Conservation (phyloP, 2,329 filamentous ascomycete genomes). For the Neoscytalidium dimidiatum region DNA sequence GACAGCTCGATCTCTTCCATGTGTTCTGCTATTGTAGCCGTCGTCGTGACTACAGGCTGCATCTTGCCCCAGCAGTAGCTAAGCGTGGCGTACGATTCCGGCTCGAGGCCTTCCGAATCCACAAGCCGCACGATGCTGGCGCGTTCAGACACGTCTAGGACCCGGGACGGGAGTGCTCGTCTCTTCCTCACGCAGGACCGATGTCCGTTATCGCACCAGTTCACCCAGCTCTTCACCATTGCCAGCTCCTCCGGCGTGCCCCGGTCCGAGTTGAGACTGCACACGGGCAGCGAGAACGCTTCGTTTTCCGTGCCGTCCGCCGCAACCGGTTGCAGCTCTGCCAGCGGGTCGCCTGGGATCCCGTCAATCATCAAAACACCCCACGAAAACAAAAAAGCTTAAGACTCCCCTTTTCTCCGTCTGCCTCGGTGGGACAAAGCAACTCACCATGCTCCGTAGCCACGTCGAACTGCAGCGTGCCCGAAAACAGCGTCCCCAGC, state of each 20-base stretch:
- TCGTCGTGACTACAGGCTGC: neutral
- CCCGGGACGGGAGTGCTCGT: slow-evolving; percentile 5
- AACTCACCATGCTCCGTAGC: slow-evolving; percentile 13
- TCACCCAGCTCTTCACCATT: slow-evolving; percentile 4
- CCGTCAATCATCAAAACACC: too few relatives aligned
- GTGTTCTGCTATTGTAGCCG: neutral
- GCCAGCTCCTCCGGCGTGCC: slow-evolving; percentile 1
- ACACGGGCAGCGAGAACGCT: neutral
- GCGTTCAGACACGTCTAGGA: neutral
- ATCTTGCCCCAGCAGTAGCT: slow-evolving; percentile 13
- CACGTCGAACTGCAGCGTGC: slow-evolving; percentile 12
- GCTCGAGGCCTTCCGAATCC: neutral
- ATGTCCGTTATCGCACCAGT: slow-evolving; percentile 10
- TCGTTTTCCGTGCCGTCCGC: neutral
- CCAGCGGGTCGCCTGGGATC: slow-evolving; percentile 6
- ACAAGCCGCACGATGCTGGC: neutral
- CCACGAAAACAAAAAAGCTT: too few relatives aligned
- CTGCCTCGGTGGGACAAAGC: too few relatives aligned
- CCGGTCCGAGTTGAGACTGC: slow-evolving; percentile 2
- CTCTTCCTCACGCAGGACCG: neutral
- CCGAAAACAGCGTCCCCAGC: slow-evolving; percentile 8
- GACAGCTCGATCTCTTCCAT: neutral
- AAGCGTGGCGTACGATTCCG: slow-evolving; percentile 4
- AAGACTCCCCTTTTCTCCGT: too few relatives aligned
- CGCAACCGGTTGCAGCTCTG: neutral